Evolutionary conservation across 257 asterid genomes (phyloP).

Genomic region (Ilex asprella): DNA sequence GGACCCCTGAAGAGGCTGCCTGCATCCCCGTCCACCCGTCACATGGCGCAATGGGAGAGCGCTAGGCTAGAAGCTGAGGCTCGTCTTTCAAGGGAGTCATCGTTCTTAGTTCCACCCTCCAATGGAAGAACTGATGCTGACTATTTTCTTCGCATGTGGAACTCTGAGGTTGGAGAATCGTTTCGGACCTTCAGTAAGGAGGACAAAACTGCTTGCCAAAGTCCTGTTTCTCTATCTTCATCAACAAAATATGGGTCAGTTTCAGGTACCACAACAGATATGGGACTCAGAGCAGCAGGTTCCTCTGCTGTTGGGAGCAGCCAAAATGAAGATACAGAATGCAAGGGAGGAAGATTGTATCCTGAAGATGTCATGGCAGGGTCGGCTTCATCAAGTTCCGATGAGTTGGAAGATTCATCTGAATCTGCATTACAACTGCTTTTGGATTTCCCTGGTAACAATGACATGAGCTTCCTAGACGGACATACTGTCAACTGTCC

Average conservation of each 20-base stretch:
- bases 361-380: slow-evolving; percentile 21
- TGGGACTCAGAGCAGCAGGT: slow-evolving; percentile 7
- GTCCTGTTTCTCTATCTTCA: slow-evolving; percentile 32
- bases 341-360: slow-evolving; percentile 22
- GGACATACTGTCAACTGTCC: slow-evolving; percentile 30
- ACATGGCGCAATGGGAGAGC: slow-evolving; percentile 99
- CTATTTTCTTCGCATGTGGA: slow-evolving; percentile 70
- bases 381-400: slow-evolving; percentile 25
- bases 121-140: slow-evolving; percentile 33
- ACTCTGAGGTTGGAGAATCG: slow-evolving; percentile 74
- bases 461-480: slow-evolving; percentile 80
- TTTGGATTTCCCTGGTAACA: slow-evolving; percentile 58
- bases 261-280: slow-evolving; percentile 40
- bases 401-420: slow-evolving; percentile 65
- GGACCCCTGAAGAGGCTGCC: slow-evolving; percentile 26
- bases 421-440: slow-evolving; percentile 83
- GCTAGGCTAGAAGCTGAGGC: slow-evolving; percentile 98
- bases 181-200: slow-evolving; percentile 39
- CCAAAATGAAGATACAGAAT: slow-evolving; percentile 21
- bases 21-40: slow-evolving; percentile 63
- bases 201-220: slow-evolving; percentile 14
- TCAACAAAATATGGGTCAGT: slow-evolving; percentile 38
- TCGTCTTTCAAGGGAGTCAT: slow-evolving; percentile 67
- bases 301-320: slow-evolving; percentile 21
- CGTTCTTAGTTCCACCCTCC: slow-evolving; percentile 29